Evolutionary conservation across 352 stramenopile genomes (phyloP).

Genomic region (Pythium rishiriense): DNA sequence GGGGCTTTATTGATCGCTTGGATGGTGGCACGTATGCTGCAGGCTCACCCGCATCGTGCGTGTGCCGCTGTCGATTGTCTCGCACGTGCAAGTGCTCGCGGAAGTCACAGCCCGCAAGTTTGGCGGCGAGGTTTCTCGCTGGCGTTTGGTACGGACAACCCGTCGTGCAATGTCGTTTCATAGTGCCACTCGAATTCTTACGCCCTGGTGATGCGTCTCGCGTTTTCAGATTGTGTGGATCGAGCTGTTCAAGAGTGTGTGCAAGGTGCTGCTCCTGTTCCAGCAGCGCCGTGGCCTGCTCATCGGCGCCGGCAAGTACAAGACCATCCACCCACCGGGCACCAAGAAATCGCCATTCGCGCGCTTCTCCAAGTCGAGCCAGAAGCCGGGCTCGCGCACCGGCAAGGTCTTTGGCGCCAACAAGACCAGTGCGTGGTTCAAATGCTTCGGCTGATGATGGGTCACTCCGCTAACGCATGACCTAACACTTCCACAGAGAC

Average conservation of each 20-base stretch:
- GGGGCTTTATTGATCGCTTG: background rate
- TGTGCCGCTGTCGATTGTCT: conserved; percentile 74
- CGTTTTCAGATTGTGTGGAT: conserved; percentile 69
- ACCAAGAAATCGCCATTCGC: conserved; percentile 50
- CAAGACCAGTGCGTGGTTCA: conserved; percentile 19
- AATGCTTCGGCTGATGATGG: background rate
- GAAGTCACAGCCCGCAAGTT: conserved; percentile 75
- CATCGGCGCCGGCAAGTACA: conserved; percentile 51
- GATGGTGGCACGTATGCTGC: background rate
- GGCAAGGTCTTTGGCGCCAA: conserved; percentile 70
- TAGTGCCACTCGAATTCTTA: too few species aligned
- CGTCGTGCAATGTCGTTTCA: background rate
- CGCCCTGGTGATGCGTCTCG: background rate
- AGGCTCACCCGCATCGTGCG: conserved; percentile 60
- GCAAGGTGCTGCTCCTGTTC: conserved; percentile 63
- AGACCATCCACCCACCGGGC: conserved; percentile 27
- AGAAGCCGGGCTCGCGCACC: conserved; percentile 64
- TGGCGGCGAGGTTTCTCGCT: conserved; percentile 68
- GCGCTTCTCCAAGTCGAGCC: conserved; percentile 51
- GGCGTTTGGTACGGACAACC: conserved; percentile 49
- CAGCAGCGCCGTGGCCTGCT: conserved; percentile 63
- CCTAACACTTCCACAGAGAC: background rate
- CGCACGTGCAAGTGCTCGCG: conserved; percentile 77
- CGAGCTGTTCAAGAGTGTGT: conserved; percentile 70
- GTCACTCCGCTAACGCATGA: background rate